Evolutionary conservation across 495 filamentous ascomycete genomes (phyloP).

Genomic region (Rhypophila decipiens): DNA sequence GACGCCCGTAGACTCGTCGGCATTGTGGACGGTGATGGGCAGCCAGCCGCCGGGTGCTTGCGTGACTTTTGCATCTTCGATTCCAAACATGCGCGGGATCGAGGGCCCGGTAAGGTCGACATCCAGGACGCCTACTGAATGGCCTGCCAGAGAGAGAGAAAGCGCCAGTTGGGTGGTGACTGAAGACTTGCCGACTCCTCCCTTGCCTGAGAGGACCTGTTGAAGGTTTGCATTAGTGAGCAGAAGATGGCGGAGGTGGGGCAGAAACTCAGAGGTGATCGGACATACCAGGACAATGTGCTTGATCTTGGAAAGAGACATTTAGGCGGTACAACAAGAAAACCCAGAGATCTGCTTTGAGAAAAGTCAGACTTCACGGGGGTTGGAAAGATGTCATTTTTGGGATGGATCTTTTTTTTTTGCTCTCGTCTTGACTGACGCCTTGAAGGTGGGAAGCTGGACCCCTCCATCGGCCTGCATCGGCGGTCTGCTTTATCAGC

Average conservation of each 20-base stretch:
- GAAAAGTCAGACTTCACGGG: slow-evolving; percentile 1
- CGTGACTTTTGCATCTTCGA: slow-evolving; percentile 82
- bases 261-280: background rate
- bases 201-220: slow-evolving; percentile 93
- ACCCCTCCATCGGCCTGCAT: slow-evolving; percentile 20
- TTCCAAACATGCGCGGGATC: slow-evolving; percentile 86
- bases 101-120: slow-evolving; percentile 94
- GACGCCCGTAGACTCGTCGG: slow-evolving; percentile 37
- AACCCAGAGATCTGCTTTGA: background rate
- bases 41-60: slow-evolving; percentile 87
- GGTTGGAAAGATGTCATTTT: slow-evolving; percentile 11
- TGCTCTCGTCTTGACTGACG: slow-evolving; percentile 1
- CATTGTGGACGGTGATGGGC: slow-evolving; percentile 71
- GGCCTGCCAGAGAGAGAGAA: slow-evolving; percentile 73
- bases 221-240: background rate
- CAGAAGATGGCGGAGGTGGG: background rate
- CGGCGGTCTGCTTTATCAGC: slow-evolving; percentile 28
- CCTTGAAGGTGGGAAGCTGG: background rate
- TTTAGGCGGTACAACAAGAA: background rate
- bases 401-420: background rate
- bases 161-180: slow-evolving; percentile 92
- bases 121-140: slow-evolving; percentile 90
- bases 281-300: slow-evolving; percentile 52
- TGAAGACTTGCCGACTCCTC: slow-evolving; percentile 95
- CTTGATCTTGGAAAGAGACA: slow-evolving; percentile 54